These are phyloP conservation scores for Sporothrix phasma DNA, from an alignment of 2,329 filamentous ascomycete genomes.

Conservation along the genomic window DNA sequence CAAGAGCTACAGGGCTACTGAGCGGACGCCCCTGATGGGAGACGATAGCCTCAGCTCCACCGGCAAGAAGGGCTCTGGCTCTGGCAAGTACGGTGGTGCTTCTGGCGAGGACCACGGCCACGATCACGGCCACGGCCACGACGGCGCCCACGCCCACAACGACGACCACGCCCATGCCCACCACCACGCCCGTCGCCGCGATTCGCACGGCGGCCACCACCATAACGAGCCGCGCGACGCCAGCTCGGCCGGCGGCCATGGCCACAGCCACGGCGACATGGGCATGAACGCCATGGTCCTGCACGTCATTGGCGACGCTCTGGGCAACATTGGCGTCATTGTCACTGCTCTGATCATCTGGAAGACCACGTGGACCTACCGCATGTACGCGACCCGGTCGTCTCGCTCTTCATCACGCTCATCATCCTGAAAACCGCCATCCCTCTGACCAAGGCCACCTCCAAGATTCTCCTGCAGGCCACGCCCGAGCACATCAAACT, in stretches of 20 bases:
- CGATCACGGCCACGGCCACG: conserved; percentile 23
- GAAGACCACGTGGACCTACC: conserved; percentile 72
- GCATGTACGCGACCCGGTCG: conserved; percentile 79
- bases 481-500: conserved; percentile 82
- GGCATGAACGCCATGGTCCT: conserved; percentile 85
- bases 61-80: background rate
- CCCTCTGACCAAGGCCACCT: conserved; percentile 67
- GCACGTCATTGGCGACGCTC: conserved; percentile 69
- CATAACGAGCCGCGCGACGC: conserved; percentile 76
- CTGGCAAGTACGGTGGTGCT: conserved; percentile 1
- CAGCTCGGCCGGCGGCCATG: conserved; percentile 61
- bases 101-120: conserved; percentile 10
- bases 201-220: conserved; percentile 58
- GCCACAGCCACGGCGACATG: conserved; percentile 75
- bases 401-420: conserved; percentile 87
- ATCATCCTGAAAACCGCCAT: conserved; percentile 66
- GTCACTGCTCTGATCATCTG: conserved; percentile 79
- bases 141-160: conserved; percentile 19
- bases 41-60: conserved; percentile 17
- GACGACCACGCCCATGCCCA: conserved; percentile 25
- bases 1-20: conserved; percentile 24
- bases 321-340: conserved; percentile 82
- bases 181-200: conserved; percentile 27
- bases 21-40: conserved; percentile 31
- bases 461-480: conserved; percentile 85